Evolutionary conservation across 2,329 filamentous ascomycete species (phyloP), one percentile per base, ranked within the genome.

Genomic region (Xylariaceae sp.): DNA sequence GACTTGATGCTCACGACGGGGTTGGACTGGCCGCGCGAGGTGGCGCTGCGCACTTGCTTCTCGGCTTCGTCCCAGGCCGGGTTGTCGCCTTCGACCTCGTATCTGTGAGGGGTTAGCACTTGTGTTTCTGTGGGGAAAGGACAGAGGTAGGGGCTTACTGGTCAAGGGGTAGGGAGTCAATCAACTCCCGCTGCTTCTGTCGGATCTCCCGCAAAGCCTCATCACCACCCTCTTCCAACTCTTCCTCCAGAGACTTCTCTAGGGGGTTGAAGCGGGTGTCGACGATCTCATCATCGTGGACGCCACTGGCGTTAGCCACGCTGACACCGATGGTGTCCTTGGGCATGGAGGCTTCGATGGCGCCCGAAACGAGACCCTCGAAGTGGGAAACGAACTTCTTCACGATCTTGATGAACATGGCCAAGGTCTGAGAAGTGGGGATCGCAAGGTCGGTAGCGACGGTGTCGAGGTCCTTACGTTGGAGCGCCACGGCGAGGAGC

Each of bases 361-460:
- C 91, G 2, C 84, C 85, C 48, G 91, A 84, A 2, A 97, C 81
- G 0, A 97, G 75, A 2, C 81, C 78, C 37, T 86, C 84, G 75
- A 99, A 94, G 71, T 92, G 84, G 2, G 83, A 80, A 2, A 89
- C 89, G 45, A 96, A 82, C 77, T 97, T 97, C 65, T 92, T 86
- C 61, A 97, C 82, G 62, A 96, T 88, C 80, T 99, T 99, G 73
- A 96, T 90, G 74, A 99, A 97, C 88, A 97, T 96, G 62, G 93
- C 92, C 63, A 99, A 80, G 2, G 97, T 78, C 76, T 97, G 94
- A 50, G 86, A 88, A 2, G 85, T 82, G 0, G 84, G 85, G 4
- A 97, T 76, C 6, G 81, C 82, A 2, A 96, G 76, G 70, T 99
- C 94, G 63, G 87, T 85, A 62, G 92, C 88, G 7, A 97, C 77